Evolutionary conservation across 2,329 filamentous ascomycete species (phyloP).

Genomic region (Leptosphaerulina australis): DNA sequence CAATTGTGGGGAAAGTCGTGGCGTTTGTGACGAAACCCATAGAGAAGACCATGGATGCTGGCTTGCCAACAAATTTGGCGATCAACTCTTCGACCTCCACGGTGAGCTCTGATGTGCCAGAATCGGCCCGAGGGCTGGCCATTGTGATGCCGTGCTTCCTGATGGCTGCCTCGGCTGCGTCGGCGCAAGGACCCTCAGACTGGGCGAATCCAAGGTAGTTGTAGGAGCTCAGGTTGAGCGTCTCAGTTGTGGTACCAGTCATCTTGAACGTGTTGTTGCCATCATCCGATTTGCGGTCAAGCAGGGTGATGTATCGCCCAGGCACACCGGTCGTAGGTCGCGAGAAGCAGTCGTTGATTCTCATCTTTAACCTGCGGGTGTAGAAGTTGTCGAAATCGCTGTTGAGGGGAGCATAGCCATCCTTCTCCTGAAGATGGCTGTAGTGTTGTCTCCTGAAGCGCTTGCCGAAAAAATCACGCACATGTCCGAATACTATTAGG

Average conservation of each 20-base stretch:
- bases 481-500: slow-evolving; percentile 91
- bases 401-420: slow-evolving; percentile 94
- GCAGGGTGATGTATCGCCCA: slow-evolving; percentile 87
- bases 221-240: slow-evolving; percentile 98
- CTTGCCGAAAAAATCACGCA: slow-evolving; percentile 98
- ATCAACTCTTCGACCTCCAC: slow-evolving; percentile 88
- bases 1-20: slow-evolving; percentile 87
- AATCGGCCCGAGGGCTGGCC: slow-evolving; percentile 80
- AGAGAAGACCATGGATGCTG: slow-evolving; percentile 93
- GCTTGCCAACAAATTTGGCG: slow-evolving; percentile 91
- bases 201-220: slow-evolving; percentile 99
- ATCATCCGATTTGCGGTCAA: slow-evolving; percentile 89
- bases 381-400: slow-evolving; percentile 99
- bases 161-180: slow-evolving; percentile 84
- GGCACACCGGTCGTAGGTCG: slow-evolving; percentile 91
- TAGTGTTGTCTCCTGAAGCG: slow-evolving; percentile 88
- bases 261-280: slow-evolving; percentile 90
- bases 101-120: slow-evolving; percentile 85
- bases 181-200: slow-evolving; percentile 94
- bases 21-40: slow-evolving; percentile 99
- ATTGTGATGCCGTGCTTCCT: slow-evolving; percentile 84
- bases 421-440: slow-evolving; percentile 77
- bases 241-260: slow-evolving; percentile 90
- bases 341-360: slow-evolving; percentile 96
- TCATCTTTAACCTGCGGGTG: slow-evolving; percentile 86